Base-by-base conservation (phyloP, 108 stramenopile genomes). In the Craspedostauros australis region DNA sequence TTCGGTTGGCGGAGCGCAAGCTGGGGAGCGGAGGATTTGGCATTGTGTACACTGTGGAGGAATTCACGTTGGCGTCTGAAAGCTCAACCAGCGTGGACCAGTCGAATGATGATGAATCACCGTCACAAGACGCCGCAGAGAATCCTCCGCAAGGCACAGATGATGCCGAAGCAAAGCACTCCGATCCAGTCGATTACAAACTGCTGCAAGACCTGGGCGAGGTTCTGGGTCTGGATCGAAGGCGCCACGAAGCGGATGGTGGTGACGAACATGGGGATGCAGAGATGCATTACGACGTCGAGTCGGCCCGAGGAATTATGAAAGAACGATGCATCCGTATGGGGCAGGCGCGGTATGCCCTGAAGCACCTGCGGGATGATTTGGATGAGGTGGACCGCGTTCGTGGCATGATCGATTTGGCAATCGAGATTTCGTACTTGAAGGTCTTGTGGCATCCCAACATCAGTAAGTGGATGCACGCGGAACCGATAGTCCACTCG, bases 21-120 rank as follows among this genome's bases (percentile, higher is more conserved):
- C 43, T 86, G 29, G 85, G 85, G 7, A 43, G 46, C 5, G 86
- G 85, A 19, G 86, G 79, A 16, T 87, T 80, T 63, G 66, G 76
- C 12, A 49, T 58, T 22, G 79, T 87, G 7, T 54, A 43, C 45
- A 81, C 82, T 60, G 63, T 87, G 18, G 26, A 54, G 7, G 39
- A 49, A 23, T 60, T 70, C 25, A 38, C 1, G 51, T 49, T 65
- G 16, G 30, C 29, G 12, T 3, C 11, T 29, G 12, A 12, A 12
- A 12, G 12, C 12, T 12, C 9, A 36, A 27, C 22, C 14, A n/a
- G 22, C 8, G 47, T 9, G 1, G 45, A 42, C 25, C 18, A 53
- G 14, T 15, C 46, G 9, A 50, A 53, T 21, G 21, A 43, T n/a
- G 29, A 1, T 1, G 3, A 11, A 5, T 6, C 37, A 8, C 12